phyloP scores from a whole-genome alignment of 2,329 filamentous ascomycete genomes.

The Chaetomiaceae sp. region DNA sequence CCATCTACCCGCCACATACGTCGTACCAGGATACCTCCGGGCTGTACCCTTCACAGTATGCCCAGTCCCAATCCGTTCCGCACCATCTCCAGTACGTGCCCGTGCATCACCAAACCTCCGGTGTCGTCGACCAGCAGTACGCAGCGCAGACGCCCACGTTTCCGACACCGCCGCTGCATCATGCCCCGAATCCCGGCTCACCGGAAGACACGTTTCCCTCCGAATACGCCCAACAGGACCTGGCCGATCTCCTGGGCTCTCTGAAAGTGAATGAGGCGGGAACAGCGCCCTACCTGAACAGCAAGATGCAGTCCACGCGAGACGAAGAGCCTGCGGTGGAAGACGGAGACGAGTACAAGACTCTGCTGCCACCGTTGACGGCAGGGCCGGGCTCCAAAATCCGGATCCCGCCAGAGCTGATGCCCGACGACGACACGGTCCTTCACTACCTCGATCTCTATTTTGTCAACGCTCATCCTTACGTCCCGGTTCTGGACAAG shows the following conservation, averaged over 20 bases:
- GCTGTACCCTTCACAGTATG: conserved; percentile 45
- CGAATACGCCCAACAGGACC: conserved; percentile 64
- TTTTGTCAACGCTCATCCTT: conserved; percentile 86
- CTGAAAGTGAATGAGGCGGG: conserved; percentile 84
- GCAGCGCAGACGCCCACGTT: conserved; percentile 45
- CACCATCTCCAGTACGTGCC: conserved; percentile 50
- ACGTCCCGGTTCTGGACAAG: conserved; percentile 84
- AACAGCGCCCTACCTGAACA: conserved; percentile 84
- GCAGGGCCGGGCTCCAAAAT: conserved; percentile 70
- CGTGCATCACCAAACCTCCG: conserved; percentile 45
- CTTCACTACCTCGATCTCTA: conserved; percentile 85
- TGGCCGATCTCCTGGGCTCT: conserved; percentile 77
- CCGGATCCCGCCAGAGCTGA: conserved; percentile 84
- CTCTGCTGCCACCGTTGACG: conserved; percentile 62
- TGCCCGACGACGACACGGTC: conserved; percentile 81
- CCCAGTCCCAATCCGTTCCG: conserved; percentile 40
- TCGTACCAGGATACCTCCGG: conserved; percentile 43
- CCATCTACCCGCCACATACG: conserved; percentile 46
- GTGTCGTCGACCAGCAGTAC: conserved; percentile 50
- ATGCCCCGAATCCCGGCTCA: conserved; percentile 36
- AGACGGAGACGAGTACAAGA: conserved; percentile 68
- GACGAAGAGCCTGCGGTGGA: conserved; percentile 62
- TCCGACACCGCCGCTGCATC: conserved; percentile 49
- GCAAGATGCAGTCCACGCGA: conserved; percentile 42
- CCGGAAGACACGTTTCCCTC: conserved; percentile 51